Evolutionary conservation across 768 basidiomycete genomes (phyloP), one percentile per base, ranked within the genome.

Genomic region (Solioccasus polychromus): DNA sequence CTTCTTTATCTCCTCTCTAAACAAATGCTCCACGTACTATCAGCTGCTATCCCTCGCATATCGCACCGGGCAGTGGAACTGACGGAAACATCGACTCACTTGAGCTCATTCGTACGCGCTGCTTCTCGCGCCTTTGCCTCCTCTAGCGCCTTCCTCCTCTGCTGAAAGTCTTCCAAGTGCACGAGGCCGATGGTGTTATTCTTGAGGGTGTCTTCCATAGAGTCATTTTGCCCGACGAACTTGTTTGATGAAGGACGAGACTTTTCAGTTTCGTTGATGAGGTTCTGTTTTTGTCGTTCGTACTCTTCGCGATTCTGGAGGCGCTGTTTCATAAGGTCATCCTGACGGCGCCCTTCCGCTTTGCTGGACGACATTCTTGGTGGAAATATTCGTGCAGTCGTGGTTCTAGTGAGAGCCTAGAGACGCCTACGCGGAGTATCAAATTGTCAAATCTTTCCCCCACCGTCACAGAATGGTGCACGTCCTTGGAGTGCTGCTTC

Each of bases 221-320:
- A 91, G 62, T 97, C 94, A 68, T 90, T 82, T 64, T 94, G 90
- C 1, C 92, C 91, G 29, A 95, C 88, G 67, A 98, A 98, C 50
- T 93, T 87, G 61, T 86, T 84, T 3, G 80, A 69, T 0, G 90
- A 88, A 4, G 92, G 89, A 24, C 92, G 85, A 30, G 89, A 84
- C 67, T 93, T 94, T 72, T 95, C 90, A 2, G 92, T 93, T 70
- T 96, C 93, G 61, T 77, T 80, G 57, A 89, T 82, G 63, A 92
- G 80, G 36, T 76, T 77, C 61, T 85, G 81, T 57, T 89, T 89
- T 63, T 90, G 85, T 17, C 85, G 78, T 56, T 89, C 83, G 54
- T 77, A 92, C 32, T 91, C 87, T 63, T 91, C 86, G 57, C 83
- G 81, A 71, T 83, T 81, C 60, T 83, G 80, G 31, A 68, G 77